Evolutionary conservation across 1,139 yeast genomes (phyloP).

Genomic region (Nakaseomyces kungkrabaensis): DNA sequence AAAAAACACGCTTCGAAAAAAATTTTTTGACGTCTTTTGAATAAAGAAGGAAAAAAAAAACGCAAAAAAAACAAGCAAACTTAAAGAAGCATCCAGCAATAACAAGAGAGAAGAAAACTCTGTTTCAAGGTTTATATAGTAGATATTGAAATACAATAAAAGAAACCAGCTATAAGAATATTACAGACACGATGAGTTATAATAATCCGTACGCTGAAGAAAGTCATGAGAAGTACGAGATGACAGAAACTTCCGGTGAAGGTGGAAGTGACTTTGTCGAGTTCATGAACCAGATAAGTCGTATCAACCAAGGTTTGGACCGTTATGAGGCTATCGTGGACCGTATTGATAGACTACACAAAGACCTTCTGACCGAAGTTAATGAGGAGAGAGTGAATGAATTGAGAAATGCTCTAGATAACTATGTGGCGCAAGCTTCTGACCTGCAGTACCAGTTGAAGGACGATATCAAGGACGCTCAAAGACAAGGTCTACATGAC

Average conservation of each 20-base stretch:
- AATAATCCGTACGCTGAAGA: slow-evolving; percentile 12
- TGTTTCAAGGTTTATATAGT: neutral
- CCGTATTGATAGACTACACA: slow-evolving; percentile 72
- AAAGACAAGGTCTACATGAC: slow-evolving; percentile 62
- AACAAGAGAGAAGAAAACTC: too few relatives aligned
- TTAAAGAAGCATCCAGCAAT: too few relatives aligned
- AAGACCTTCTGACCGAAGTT: slow-evolving; percentile 73
- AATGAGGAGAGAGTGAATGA: slow-evolving; percentile 69
- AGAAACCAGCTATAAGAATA: neutral
- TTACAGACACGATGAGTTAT: slow-evolving; percentile 9
- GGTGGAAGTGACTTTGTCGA: slow-evolving; percentile 50
- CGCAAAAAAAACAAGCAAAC: neutral
- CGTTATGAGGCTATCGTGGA: slow-evolving; percentile 72
- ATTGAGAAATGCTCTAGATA: slow-evolving; percentile 67
- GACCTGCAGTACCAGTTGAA: slow-evolving; percentile 69
- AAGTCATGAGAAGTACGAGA: slow-evolving; percentile 13
- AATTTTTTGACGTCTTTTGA: too few relatives aligned
- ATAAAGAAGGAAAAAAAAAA: neutral
- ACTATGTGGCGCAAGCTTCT: slow-evolving; percentile 67
- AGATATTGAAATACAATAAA: too few relatives aligned
- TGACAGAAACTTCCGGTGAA: slow-evolving; percentile 7
- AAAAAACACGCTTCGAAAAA: too few relatives aligned
- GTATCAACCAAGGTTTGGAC: slow-evolving; percentile 68
- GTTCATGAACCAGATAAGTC: slow-evolving; percentile 77
- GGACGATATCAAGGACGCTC: slow-evolving; percentile 65